Evolutionary conservation across 139 green algal species (phyloP).

Genomic region (Trebouxia sp.): DNA sequence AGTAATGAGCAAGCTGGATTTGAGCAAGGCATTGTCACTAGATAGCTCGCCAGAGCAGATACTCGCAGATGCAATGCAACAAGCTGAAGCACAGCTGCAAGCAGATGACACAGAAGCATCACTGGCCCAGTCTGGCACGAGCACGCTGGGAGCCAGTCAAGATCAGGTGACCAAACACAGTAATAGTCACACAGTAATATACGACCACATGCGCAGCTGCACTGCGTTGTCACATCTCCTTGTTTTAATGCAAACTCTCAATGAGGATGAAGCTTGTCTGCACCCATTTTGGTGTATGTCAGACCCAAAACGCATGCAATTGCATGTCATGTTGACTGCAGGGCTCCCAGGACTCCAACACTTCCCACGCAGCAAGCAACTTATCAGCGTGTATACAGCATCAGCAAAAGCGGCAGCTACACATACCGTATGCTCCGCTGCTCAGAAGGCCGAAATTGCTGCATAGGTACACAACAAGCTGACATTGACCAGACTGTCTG

Average conservation of each 20-base stretch:
- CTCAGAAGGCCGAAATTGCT: background rate
- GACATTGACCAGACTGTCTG: too few species aligned
- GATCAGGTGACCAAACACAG: too few species aligned
- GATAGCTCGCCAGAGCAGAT: background rate
- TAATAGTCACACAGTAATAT: too few species aligned
- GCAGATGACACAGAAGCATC: background rate
- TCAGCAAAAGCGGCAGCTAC: background rate
- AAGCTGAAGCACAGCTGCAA: background rate
- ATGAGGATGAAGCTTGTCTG: too few species aligned
- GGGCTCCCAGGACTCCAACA: background rate
- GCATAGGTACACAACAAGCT: background rate
- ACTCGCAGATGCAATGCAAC: background rate
- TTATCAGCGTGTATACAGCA: background rate
- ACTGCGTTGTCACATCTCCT: too few species aligned
- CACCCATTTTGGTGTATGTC: too few species aligned
- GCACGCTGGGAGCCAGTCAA: too few species aligned
- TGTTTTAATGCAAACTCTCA: too few species aligned
- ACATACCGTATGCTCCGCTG: background rate
- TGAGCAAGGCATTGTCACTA: background rate
- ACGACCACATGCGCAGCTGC: too few species aligned
- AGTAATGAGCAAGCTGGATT: slow-evolving; percentile 2
- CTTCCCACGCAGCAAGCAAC: background rate
- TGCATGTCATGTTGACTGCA: background rate
- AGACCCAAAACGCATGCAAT: too few species aligned
- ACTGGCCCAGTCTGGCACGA: too few species aligned